phyloP scores from a whole-genome alignment of 225 moss, liverwort and hornwort species.

The Climacium dendroides region DNA sequence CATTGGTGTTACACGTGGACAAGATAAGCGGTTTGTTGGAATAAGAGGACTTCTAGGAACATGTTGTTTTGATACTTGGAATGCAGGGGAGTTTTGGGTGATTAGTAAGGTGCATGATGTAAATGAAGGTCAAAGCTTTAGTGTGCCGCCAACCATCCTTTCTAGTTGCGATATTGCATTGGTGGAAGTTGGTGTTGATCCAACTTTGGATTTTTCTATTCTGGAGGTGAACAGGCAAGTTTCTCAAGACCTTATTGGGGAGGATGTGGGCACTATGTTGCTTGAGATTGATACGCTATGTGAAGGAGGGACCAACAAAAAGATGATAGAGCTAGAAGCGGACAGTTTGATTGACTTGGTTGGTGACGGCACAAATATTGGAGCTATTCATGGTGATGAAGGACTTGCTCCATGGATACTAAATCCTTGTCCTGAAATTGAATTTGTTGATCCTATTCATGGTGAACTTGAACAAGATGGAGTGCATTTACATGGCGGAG shows the following conservation, averaged over 20 bases:
- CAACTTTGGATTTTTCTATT: no score
- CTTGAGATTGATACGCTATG: no score
- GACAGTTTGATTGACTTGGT: not conserved
- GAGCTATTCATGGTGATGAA: not conserved
- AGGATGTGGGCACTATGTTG: not conserved
- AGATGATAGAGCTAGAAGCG: accelerated
- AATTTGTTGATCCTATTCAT: no score
- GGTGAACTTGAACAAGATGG: not conserved
- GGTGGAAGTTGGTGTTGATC: accelerated
- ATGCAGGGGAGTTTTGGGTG: not conserved
- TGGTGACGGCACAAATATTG: not conserved
- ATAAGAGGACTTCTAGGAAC: not conserved
- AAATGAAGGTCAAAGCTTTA: not conserved
- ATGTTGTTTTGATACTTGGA: not conserved
- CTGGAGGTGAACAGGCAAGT: accelerated
- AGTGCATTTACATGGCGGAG: not conserved
- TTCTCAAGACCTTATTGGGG: no score
- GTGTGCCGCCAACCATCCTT: no score
- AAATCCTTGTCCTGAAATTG: not conserved
- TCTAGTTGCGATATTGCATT: accelerated
- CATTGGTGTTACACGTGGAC: not conserved
- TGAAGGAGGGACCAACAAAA: not conserved
- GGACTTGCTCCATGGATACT: not conserved
- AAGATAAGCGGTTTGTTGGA: accelerated
- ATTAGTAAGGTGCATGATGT: not conserved